A percentile compares a stretch with the other conserved stretches of the same genome.
These are phyloP conservation scores for Tolypocladium album DNA, from an alignment of 2,329 filamentous ascomycete genomes.

Conservation along the genomic window DNA sequence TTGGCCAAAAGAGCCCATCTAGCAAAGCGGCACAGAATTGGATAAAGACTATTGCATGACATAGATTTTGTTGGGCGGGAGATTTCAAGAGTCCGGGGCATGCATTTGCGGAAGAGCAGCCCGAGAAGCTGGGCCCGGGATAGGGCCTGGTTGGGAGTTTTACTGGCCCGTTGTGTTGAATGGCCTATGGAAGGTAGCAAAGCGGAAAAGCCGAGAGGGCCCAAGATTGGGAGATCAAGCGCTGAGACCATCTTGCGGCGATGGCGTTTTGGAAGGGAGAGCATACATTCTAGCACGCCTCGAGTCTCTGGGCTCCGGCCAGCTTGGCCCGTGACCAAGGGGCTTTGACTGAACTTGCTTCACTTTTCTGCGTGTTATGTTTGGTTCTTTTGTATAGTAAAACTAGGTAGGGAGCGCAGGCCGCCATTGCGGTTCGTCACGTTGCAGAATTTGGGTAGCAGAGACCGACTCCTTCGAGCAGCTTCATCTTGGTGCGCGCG, in stretches of 20 bases:
- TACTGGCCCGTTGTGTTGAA: neutral
- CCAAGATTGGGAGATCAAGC: slow-evolving; percentile 6
- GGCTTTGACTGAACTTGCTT: neutral
- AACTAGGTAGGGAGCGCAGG: neutral
- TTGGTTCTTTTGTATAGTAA: neutral
- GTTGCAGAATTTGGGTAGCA: neutral
- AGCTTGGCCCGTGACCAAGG: neutral
- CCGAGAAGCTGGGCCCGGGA: neutral
- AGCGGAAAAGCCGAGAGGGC: neutral
- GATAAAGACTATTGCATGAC: neutral
- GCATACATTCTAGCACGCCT: neutral
- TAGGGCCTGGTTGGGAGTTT: neutral
- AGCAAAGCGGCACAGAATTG: neutral
- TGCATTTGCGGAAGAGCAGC: neutral
- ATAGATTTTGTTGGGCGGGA: neutral
- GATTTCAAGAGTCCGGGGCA: neutral
- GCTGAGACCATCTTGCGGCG: slow-evolving; percentile 7
- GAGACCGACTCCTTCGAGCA: neutral
- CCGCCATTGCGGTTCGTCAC: neutral
- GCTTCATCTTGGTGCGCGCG: slow-evolving; percentile 20
- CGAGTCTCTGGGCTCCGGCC: neutral
- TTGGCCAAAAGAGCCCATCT: neutral
- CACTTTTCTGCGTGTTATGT: neutral
- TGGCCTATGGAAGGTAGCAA: neutral
- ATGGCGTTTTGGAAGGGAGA: slow-evolving; percentile 1